These are phyloP conservation scores for Trametes punicea DNA, from an alignment of 768 basidiomycete genomes.

Conservation along the genomic window DNA sequence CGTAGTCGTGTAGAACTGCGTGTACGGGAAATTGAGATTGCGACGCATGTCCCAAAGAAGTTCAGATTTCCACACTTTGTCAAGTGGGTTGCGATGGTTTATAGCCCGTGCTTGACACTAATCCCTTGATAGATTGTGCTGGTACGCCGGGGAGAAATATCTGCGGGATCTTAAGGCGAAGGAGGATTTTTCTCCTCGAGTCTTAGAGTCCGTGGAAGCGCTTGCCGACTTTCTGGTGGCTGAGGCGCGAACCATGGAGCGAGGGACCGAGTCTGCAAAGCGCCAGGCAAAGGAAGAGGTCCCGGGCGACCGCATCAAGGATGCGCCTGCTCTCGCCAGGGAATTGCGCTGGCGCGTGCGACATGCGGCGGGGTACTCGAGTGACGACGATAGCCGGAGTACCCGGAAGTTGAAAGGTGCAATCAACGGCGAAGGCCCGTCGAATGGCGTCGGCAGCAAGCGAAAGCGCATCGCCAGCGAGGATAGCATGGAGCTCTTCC, in stretches of 20 bases:
- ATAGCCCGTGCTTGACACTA: background rate
- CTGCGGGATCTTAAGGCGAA: constrained; percentile 64
- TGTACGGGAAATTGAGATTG: constrained; percentile 87
- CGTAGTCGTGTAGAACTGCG: constrained; percentile 59
- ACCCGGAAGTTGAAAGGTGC: constrained; percentile 39
- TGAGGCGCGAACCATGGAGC: constrained; percentile 72
- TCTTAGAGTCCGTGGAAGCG: constrained; percentile 66
- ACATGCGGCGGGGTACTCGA: constrained; percentile 54
- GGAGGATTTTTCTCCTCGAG: constrained; percentile 51
- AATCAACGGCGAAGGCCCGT: constrained; percentile 34
- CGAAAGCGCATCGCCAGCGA: constrained; percentile 27
- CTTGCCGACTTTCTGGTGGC: constrained; percentile 78
- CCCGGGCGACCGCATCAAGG: constrained; percentile 77
- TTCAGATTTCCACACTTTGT: constrained; percentile 29
- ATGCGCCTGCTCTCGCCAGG: constrained; percentile 74
- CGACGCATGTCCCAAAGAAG: constrained; percentile 83
- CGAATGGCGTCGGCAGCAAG: constrained; percentile 28
- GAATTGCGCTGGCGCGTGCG: constrained; percentile 84
- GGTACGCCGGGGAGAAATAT: constrained; percentile 87
- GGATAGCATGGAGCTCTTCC: constrained; percentile 38
- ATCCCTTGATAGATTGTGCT: constrained; percentile 59
- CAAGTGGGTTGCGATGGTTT: constrained; percentile 18
- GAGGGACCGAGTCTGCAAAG: constrained; percentile 64
- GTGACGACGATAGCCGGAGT: constrained; percentile 60
- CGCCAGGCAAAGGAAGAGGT: constrained; percentile 80